A percentile compares a stretch with the other conserved stretches of the same genome.
Conservation (phyloP, 139 green algal species). For the Chlorella sp. region DNA sequence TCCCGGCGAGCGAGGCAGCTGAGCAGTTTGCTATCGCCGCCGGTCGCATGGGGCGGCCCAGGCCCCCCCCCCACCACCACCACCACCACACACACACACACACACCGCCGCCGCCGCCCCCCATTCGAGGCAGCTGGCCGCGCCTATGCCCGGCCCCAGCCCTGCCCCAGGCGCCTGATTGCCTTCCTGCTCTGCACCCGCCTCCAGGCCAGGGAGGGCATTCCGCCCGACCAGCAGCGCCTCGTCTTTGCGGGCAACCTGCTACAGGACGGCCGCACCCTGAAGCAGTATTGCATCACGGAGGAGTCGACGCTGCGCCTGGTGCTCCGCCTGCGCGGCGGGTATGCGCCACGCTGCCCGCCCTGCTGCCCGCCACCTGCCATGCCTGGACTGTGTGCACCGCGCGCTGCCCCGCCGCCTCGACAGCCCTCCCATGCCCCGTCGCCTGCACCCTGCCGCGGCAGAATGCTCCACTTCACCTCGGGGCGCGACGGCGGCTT, state of each 20-base stretch:
- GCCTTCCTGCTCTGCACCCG: background rate
- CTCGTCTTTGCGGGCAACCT: conserved; percentile 96
- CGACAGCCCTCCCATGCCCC: background rate
- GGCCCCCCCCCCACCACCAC: background rate
- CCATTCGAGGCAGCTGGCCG: background rate
- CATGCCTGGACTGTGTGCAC: background rate
- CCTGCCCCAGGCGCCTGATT: too few relatives aligned
- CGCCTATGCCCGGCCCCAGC: too few relatives aligned
- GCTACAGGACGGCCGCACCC: conserved; percentile 91
- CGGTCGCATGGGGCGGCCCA: background rate
- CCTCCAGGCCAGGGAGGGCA: conserved; percentile 91
- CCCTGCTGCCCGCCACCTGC: background rate
- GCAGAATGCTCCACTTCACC: background rate
- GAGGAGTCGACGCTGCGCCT: conserved; percentile 49
- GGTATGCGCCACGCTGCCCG: background rate
- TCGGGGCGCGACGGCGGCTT: background rate
- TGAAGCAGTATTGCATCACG: conserved; percentile 93
- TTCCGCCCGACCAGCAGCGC: conserved; percentile 93
- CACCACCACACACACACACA: background rate
- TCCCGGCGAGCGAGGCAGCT: too few relatives aligned
- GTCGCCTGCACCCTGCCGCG: background rate
- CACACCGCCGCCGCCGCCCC: background rate
- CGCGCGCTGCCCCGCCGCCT: background rate
- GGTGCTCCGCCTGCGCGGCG: background rate
- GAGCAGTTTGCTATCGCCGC: too few relatives aligned